Percentiles rank a stretch among this genome's conserved stretches.
phyloP scores from a whole-genome alignment of 768 basidiomycete genomes.

The Pleurotus tuoliensis region DNA sequence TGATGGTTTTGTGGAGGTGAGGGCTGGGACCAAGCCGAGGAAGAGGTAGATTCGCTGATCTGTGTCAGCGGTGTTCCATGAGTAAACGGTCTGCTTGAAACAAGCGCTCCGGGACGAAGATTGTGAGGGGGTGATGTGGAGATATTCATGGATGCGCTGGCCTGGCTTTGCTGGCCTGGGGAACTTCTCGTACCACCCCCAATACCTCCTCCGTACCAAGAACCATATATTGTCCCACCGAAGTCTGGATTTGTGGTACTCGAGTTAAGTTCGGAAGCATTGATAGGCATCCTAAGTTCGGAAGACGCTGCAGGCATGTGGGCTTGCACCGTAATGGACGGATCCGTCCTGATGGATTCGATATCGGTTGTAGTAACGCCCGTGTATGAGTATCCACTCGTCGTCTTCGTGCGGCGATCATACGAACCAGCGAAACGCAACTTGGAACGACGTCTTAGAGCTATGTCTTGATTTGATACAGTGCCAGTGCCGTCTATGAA shows the following conservation, averaged over 20 bases:
- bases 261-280: background rate
- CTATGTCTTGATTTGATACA: background rate
- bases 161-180: background rate
- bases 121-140: background rate
- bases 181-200: background rate
- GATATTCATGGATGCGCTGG: background rate
- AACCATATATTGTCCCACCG: background rate
- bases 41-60: conserved; percentile 1
- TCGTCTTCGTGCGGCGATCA: background rate
- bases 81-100: background rate
- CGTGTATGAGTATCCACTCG: background rate
- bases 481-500: background rate
- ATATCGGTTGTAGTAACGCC: background rate
- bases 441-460: background rate
- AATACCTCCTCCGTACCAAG: background rate
- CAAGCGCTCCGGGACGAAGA: background rate
- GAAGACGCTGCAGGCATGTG: background rate
- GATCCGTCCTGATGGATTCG: background rate
- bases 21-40: background rate
- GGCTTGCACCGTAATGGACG: background rate
- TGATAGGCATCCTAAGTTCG: background rate
- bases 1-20: background rate
- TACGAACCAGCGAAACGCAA: background rate
- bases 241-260: background rate
- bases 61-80: conserved; percentile 2